Conservation (phyloP, 805 yeast species). For the Saccharomycopsis sp. region DNA sequence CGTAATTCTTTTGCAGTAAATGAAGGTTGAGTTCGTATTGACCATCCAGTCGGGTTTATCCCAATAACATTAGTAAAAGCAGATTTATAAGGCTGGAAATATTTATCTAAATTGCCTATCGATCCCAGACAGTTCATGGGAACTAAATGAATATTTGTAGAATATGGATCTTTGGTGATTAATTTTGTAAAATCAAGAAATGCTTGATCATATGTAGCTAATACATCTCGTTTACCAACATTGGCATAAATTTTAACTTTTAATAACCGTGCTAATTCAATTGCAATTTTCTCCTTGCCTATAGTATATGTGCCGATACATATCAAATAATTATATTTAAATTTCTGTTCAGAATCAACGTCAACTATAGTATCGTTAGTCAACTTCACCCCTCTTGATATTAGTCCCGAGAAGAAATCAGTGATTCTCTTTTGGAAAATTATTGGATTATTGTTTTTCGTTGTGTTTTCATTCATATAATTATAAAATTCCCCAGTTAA, state of each 20-base stretch:
- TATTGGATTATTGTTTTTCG: conserved; percentile 7
- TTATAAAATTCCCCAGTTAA: conserved; percentile 22
- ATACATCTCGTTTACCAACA: conserved; percentile 39
- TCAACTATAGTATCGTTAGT: not conserved
- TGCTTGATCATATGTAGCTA: conserved; percentile 35
- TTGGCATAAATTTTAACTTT: conserved; percentile 49
- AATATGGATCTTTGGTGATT: conserved; percentile 37
- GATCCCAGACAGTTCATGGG: conserved; percentile 40
- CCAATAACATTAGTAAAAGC: conserved; percentile 61
- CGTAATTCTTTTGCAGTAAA: conserved; percentile 9
- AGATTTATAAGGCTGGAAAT: conserved; percentile 40
- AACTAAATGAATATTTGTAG: conserved; percentile 63
- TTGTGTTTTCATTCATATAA: conserved; percentile 21
- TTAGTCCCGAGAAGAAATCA: conserved; percentile 28
- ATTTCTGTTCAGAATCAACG: conserved; percentile 2
- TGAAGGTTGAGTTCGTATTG: conserved; percentile 34
- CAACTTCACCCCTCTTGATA: not conserved
- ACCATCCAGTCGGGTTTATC: conserved; percentile 89
- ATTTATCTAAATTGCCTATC: conserved; percentile 31
- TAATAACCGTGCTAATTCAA: conserved; percentile 48
- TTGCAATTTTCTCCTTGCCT: conserved; percentile 85
- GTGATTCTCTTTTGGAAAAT: conserved; percentile 29
- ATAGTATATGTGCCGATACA: conserved; percentile 85
- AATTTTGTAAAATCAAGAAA: conserved; percentile 12
- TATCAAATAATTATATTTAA: conserved; percentile 38